phyloP scores from a whole-genome alignment of 2,329 filamentous ascomycete genomes.

The Pseudogymnoascus sp. region DNA sequence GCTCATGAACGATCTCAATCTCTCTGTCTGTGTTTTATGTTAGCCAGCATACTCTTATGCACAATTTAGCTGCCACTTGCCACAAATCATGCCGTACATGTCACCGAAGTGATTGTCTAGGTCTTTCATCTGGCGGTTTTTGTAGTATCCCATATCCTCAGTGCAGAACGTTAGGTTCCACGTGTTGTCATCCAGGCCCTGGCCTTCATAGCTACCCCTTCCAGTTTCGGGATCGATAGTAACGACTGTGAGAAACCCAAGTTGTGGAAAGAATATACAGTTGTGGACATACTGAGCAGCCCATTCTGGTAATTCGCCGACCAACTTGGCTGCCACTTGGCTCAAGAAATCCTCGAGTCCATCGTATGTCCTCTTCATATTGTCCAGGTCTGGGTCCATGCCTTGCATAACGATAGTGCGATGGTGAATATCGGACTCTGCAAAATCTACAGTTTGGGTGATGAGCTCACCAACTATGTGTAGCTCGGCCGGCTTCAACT shows the following conservation, averaged over 20 bases:
- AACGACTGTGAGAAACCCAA: constrained; percentile 81
- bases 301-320: constrained; percentile 53
- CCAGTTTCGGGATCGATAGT: constrained; percentile 52
- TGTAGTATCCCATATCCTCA: constrained; percentile 71
- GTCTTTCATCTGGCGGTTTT: constrained; percentile 71
- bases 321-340: constrained; percentile 57
- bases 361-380: constrained; percentile 68
- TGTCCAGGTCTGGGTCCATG: constrained; percentile 67
- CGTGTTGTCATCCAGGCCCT: constrained; percentile 43
- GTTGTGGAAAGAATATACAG: constrained; percentile 83
- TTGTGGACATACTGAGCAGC: constrained; percentile 50
- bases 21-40: constrained; percentile 56
- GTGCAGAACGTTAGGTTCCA: constrained; percentile 78
- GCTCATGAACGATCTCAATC: constrained; percentile 75
- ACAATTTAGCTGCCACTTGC: constrained; percentile 37
- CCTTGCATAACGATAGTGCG: constrained; percentile 67
- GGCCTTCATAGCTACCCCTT: constrained; percentile 55
- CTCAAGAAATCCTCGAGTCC: constrained; percentile 69
- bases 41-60: constrained; percentile 11
- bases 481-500: constrained; percentile 52
- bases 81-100: constrained; percentile 74
- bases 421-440: constrained; percentile 61
- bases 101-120: constrained; percentile 80
- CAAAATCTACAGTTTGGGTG: constrained; percentile 69
- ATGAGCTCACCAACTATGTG: constrained; percentile 63